Percentiles rank a stretch among this genome's conserved stretches.
Evolutionary conservation across 192 early-diverging fungal species (phyloP).

Genomic region (Coemansia aciculifera): DNA sequence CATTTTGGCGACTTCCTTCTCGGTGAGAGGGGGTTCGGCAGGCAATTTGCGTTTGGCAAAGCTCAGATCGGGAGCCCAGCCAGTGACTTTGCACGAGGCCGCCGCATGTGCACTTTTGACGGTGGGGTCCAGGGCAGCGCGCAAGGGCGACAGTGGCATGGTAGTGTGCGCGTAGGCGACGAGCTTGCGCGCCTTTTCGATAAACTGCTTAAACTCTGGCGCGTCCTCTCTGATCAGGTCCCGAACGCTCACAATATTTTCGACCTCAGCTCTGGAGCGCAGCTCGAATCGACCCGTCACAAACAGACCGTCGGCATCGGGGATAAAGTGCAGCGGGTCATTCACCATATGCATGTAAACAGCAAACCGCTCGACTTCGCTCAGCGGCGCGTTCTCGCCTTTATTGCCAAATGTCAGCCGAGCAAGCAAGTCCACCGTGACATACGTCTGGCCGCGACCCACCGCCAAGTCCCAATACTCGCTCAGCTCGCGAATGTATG

Average conservation of each 20-base stretch:
- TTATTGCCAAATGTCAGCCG: conserved; percentile 34
- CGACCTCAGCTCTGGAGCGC: conserved; percentile 49
- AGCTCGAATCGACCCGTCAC: conserved; percentile 56
- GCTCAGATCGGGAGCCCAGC: conserved; percentile 13
- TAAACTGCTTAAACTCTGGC: conserved; percentile 52
- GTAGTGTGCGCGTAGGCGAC: conserved; percentile 27
- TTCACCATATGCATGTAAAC: conserved; percentile 61
- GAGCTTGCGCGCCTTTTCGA: conserved; percentile 51
- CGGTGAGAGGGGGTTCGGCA: conserved; percentile 7
- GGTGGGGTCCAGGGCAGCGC: conserved; percentile 23
- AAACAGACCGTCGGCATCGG: conserved; percentile 51
- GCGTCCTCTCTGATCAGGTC: conserved; percentile 57
- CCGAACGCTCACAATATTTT: conserved; percentile 44
- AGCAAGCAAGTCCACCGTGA: conserved; percentile 42
- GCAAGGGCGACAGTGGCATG: conserved; percentile 18
- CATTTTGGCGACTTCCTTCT: conserved; percentile 10
- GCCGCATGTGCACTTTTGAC: conserved; percentile 14
- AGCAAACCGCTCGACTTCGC: conserved; percentile 52
- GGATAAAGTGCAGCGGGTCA: conserved; percentile 58
- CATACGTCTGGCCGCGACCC: conserved; percentile 16
- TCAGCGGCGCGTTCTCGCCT: neutral
- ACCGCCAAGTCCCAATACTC: conserved; percentile 33
- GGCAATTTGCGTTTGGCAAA: conserved; percentile 7
- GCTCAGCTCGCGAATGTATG: conserved; percentile 34
- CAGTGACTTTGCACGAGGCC: conserved; percentile 25